Evolutionary conservation across 1,284 basidiomycete species (phyloP), one percentile per base, ranked within the genome.

Genomic region (Gomphus bonarii): DNA sequence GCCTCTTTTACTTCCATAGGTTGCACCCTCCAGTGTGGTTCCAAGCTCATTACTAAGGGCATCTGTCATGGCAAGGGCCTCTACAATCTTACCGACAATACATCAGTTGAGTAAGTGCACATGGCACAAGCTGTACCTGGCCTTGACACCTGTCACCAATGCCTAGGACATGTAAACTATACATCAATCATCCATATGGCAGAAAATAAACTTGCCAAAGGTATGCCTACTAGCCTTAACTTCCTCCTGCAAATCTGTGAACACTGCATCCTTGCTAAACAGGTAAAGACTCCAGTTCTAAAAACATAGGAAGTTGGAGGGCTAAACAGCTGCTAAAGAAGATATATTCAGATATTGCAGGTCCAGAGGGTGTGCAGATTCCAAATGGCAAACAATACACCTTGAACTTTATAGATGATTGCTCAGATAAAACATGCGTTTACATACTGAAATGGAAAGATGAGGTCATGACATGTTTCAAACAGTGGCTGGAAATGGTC

Each of bases 101-200:
- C 44, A 12, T n/a, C 1, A 8, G 11, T 16, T 44, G 52, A 25
- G 10, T 12, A 25, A 20, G 20, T 12, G 2, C 25, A 20, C 11
- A 6, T 49, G 6, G 25, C 47, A 16, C 7, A 20, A 9, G 5
- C 11, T 10, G 25, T 4, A 8, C 47, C 47, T 6, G 16, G 25
- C 22, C 47, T 49, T 12, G 47, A n/a, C 18, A 69, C 66, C 3
- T 72, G 68, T 66, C 69, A 72, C 50, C 57, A 56, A 18, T 64
- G 64, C 9, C 66, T 71, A 1, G 67, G 68, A 0, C 71, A 73
- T 55, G 61, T 65, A 3, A 69, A 68, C 50, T 61, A 63, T 30
- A 50, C 64, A 22, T 48, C 65, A 0, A 59, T 72, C 1, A 55
- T 54, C 1, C 51, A 67, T 3, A 70, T 72, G 65, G 67, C 68